A percentile compares a stretch with the other conserved stretches of the same genome.
phyloP scores from a whole-genome alignment of 768 basidiomycete species.

The Stropharia rugosoannulata region DNA sequence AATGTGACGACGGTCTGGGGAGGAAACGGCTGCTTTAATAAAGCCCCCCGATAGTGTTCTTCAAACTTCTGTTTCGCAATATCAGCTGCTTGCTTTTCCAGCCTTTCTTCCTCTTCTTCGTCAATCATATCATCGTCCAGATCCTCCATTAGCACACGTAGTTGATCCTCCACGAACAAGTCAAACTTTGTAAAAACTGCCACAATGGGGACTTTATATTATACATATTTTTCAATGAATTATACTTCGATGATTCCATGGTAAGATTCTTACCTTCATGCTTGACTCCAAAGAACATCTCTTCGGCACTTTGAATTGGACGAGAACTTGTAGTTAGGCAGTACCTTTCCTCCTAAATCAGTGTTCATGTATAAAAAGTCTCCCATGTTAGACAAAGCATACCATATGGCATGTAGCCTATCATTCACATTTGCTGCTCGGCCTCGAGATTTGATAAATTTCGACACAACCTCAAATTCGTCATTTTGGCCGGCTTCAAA shows the following conservation, averaged over 20 bases:
- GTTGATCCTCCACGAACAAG: neutral
- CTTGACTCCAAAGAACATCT: neutral
- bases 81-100: no score
- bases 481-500: neutral
- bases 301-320: neutral
- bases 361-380: no score
- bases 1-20: no score
- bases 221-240: neutral
- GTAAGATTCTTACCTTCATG: neutral
- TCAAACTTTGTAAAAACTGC: neutral
- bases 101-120: no score
- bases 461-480: neutral
- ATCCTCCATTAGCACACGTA: no score
- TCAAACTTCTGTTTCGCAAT: no score
- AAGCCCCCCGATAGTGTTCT: no score
- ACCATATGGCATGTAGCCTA: neutral
- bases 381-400: no score
- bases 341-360: no score
- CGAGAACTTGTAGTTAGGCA: neutral
- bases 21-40: no score
- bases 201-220: neutral
- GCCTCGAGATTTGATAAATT: neutral
- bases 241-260: neutral
- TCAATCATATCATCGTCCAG: no score
- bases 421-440: neutral